A percentile compares a stretch with the other conserved stretches of the same genome.
Evolutionary conservation across 129 eudicot species (phyloP).

Genomic region (Scalesia atractyloides): DNA sequence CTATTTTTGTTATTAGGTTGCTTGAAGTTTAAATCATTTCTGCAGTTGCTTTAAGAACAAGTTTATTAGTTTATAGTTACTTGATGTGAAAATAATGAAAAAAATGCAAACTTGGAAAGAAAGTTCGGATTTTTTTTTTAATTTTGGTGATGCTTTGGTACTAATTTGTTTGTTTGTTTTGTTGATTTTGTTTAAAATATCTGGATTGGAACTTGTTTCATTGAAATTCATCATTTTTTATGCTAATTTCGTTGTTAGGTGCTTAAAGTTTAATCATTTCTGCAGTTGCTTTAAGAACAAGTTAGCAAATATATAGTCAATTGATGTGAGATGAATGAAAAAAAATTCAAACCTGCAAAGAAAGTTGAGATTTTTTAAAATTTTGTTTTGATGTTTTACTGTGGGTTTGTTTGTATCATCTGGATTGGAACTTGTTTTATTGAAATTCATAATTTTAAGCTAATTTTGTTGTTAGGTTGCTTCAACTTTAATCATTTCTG

Average conservation of each 20-base stretch:
- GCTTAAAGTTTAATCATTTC: conserved; percentile 11
- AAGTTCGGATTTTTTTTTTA: no score
- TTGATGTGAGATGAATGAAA: conserved; percentile 1
- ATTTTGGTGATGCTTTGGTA: no score
- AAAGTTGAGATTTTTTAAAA: background rate
- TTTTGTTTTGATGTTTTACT: no score
- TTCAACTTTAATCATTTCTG: no score
- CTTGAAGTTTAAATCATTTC: background rate
- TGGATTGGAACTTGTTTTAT: no score
- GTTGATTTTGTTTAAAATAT: background rate
- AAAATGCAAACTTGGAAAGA: background rate
- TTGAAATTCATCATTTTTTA: conserved; percentile 3
- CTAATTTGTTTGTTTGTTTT: background rate
- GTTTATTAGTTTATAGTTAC: conserved; percentile 1
- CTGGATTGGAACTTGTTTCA: background rate
- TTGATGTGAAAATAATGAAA: conserved; percentile 6
- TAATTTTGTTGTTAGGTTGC: no score
- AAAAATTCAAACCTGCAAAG: conserved; percentile 5
- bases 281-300: background rate
- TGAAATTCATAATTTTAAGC: no score
- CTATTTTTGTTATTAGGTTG: background rate
- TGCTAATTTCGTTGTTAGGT: background rate
- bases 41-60: background rate
- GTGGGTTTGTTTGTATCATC: no score
- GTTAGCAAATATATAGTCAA: conserved; percentile 2